phyloP scores from a whole-genome alignment of 2,329 filamentous ascomycete genomes.

The Emergomyces orientalis region DNA sequence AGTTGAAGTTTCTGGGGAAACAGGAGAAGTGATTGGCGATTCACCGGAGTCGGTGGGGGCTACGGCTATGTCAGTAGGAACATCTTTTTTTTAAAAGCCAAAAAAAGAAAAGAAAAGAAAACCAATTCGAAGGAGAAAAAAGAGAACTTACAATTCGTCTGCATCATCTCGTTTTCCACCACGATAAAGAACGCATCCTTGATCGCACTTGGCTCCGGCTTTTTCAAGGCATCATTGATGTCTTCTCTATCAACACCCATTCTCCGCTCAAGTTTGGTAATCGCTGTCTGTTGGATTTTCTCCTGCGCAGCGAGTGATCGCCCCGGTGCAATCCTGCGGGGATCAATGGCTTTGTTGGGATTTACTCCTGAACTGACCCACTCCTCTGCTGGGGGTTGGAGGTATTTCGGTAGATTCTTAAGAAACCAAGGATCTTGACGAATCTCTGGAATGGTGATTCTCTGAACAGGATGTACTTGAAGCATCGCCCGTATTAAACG shows the following conservation, averaged over 20 bases:
- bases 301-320: slow-evolving; percentile 72
- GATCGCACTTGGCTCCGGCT: slow-evolving; percentile 90
- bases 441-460: slow-evolving; percentile 90
- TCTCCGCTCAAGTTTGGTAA: slow-evolving; percentile 90
- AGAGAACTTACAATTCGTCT: slow-evolving; percentile 67
- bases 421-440: slow-evolving; percentile 90
- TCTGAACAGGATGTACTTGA: slow-evolving; percentile 86
- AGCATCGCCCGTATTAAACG: slow-evolving; percentile 81
- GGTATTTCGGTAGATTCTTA: slow-evolving; percentile 74
- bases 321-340: slow-evolving; percentile 68
- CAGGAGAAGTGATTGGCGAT: neutral
- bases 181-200: slow-evolving; percentile 99
- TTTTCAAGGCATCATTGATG: slow-evolving; percentile 85
- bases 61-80: slow-evolving; percentile 15
- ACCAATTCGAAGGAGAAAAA: neutral
- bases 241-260: slow-evolving; percentile 96
- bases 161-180: slow-evolving; percentile 95
- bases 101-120: neutral
- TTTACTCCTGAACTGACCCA: slow-evolving; percentile 92
- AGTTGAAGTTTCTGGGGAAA: neutral
- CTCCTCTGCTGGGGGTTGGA: slow-evolving; percentile 79
- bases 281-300: slow-evolving; percentile 83
- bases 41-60: slow-evolving; percentile 27
- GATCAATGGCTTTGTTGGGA: slow-evolving; percentile 80
- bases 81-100: slow-evolving; percentile 9